Evolutionary conservation across 192 early-diverging fungal species (phyloP), one percentile per base, ranked within the genome.

Genomic region (Entomortierella chlamydospora): DNA sequence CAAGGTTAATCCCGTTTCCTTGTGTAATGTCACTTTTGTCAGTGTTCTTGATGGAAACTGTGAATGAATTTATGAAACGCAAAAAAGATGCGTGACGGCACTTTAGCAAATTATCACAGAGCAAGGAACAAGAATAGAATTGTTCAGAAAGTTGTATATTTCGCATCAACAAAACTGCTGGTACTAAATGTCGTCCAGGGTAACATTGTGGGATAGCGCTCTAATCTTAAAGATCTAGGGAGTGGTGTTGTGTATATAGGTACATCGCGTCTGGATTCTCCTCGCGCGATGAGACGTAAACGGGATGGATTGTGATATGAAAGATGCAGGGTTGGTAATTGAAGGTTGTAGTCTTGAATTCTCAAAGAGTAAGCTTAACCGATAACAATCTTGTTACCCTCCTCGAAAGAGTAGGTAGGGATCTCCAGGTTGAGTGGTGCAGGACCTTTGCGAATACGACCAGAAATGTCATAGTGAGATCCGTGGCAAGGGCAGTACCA

Each of bases 401-500:
- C 68, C 47, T 69, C 69, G 45, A 83, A 73, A 42, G 79, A 88
- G 83, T 93, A 90, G 76, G 72, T 80, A 55, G 97, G 97, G 69
- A 99, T 91, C 87, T 99, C 97, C 81, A 99, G 88, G 91, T 99
- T 99, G 57, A 99, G 90, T 41, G 97, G 97, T 60, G 97, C 97
- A 28, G 97, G 97, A 54, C 97, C 97, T 88, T 98, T 97, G 77
- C 97, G 91, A 70, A 98, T 96, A 87, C 97, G 95, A 54, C 97
- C 97, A 64, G 96, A 96, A 68, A 73, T 96, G 81, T 99, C 97
- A 85, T 99, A 99, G 83, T 99, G 97, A 50, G 97, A 99, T 62
- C 97, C 97, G 87, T 99, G 97, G 91, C 97, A 99, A 54, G 97
- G 97, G 87, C 97, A 99, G 91, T 97, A 99, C 97, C 97, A 99